These are phyloP conservation scores for Sanghuangporus sanghuang DNA, from an alignment of 1,284 basidiomycete genomes.

Conservation along the genomic window DNA sequence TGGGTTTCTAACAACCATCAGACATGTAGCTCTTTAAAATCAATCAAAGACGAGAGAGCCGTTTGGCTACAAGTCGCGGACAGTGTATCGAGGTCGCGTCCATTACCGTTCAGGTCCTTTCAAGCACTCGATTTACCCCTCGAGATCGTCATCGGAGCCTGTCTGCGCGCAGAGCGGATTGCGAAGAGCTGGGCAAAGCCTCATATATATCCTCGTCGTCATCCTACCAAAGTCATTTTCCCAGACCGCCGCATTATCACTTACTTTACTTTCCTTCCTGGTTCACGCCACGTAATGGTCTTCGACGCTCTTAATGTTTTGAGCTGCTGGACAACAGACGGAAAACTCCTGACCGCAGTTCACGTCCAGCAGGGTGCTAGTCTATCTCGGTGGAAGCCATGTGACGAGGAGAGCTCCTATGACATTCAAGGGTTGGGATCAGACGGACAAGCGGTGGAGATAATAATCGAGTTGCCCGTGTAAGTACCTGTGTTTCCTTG, in stretches of 20 bases:
- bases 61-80: slow-evolving; percentile 14
- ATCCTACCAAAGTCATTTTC: slow-evolving; percentile 7
- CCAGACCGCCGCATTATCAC: slow-evolving; percentile 9
- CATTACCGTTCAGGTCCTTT: slow-evolving; percentile 7
- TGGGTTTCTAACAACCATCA: not conserved
- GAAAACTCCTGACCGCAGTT: not conserved
- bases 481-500: not conserved
- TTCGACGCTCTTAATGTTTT: slow-evolving; percentile 6
- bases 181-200: slow-evolving; percentile 10
- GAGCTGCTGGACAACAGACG: slow-evolving; percentile 15
- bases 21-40: slow-evolving; percentile 4
- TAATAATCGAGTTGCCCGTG: slow-evolving; percentile 10
- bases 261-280: slow-evolving; percentile 15
- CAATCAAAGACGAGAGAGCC: not conserved
- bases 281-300: slow-evolving; percentile 11
- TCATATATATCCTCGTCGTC: not conserved
- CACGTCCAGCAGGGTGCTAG: not conserved
- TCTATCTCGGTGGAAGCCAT: slow-evolving; percentile 12
- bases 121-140: slow-evolving; percentile 5
- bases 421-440: not conserved
- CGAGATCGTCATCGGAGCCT: slow-evolving; percentile 1
- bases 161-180: slow-evolving; percentile 12
- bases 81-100: slow-evolving; percentile 7
- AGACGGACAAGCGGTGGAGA: slow-evolving; percentile 6
- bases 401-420: slow-evolving; percentile 10